Percentiles rank a stretch among this genome's conserved stretches.
These are phyloP conservation scores for Cladosporium phlei DNA, from an alignment of 2,329 filamentous ascomycete species.

Conservation along the genomic window DNA sequence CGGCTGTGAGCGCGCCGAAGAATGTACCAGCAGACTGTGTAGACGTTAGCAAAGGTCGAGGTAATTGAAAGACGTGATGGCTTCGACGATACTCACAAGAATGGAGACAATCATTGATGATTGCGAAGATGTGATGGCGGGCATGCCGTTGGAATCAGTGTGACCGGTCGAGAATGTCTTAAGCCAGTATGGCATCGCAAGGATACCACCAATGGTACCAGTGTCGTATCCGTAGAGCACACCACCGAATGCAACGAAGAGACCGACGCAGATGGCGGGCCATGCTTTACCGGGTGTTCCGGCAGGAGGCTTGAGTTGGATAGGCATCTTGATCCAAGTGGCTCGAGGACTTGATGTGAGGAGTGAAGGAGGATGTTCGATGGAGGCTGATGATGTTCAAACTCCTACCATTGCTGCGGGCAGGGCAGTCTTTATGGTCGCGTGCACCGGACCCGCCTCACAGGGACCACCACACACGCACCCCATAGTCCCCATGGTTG, in stretches of 20 bases:
- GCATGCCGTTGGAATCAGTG: constrained; percentile 18
- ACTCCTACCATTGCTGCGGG: constrained; percentile 5
- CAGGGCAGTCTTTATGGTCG: constrained; percentile 4
- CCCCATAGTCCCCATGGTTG: constrained; percentile 8
- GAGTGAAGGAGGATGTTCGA: background rate
- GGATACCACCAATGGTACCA: constrained; percentile 39
- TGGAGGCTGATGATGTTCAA: background rate
- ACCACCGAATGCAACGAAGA: constrained; percentile 41
- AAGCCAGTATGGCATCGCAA: constrained; percentile 40
- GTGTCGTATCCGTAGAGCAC: constrained; percentile 33
- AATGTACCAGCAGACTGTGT: constrained; percentile 33
- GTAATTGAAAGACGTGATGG: background rate
- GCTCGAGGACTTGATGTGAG: background rate
- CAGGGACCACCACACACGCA: constrained; percentile 8
- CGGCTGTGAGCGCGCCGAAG: constrained; percentile 67
- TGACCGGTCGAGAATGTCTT: constrained; percentile 36
- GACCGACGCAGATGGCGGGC: constrained; percentile 42
- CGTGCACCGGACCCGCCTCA: constrained; percentile 2
- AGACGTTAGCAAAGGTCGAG: background rate
- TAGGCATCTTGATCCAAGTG: constrained; percentile 33
- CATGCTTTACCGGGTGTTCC: constrained; percentile 43
- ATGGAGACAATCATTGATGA: constrained; percentile 76
- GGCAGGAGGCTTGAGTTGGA: constrained; percentile 42
- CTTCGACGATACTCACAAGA: constrained; percentile 40
- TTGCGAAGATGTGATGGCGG: constrained; percentile 47